These are phyloP conservation scores for Cubamyces lactineus DNA, from an alignment of 768 basidiomycete genomes.

Conservation along the genomic window DNA sequence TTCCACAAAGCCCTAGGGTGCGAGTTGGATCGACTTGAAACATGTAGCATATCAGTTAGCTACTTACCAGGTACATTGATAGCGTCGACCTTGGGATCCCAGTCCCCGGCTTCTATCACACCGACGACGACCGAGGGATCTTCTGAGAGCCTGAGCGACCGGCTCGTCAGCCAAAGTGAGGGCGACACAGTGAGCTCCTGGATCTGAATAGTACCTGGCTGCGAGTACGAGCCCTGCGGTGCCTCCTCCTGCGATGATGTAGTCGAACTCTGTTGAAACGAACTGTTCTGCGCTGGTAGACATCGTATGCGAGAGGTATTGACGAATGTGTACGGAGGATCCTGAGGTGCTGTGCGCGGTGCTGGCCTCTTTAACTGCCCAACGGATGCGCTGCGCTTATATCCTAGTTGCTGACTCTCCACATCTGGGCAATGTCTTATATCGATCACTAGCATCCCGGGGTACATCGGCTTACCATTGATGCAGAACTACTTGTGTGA, in stretches of 20 bases:
- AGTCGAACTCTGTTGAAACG: slow-evolving; percentile 15
- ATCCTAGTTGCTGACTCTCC: too few relatives aligned
- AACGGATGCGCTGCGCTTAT: too few relatives aligned
- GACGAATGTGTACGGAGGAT: too few relatives aligned
- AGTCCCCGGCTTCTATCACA: slow-evolving; percentile 37
- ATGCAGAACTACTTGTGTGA: too few relatives aligned
- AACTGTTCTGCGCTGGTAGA: slow-evolving; percentile 13
- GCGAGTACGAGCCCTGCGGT: slow-evolving; percentile 24
- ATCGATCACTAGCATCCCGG: too few relatives aligned
- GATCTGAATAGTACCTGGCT: slow-evolving; percentile 14
- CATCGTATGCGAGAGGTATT: too few relatives aligned
- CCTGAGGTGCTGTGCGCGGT: too few relatives aligned
- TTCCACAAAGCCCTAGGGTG: slow-evolving; percentile 3
- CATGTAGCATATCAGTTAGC: neutral
- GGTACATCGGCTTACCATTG: too few relatives aligned
- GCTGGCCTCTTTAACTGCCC: too few relatives aligned
- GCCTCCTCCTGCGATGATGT: slow-evolving; percentile 25
- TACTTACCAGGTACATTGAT: slow-evolving; percentile 24
- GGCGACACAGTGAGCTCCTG: neutral
- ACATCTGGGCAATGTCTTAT: too few relatives aligned
- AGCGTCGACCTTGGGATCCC: slow-evolving; percentile 18
- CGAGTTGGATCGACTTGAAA: neutral
- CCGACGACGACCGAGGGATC: slow-evolving; percentile 32
- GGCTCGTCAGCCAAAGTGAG: neutral
- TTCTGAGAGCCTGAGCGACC: slow-evolving; percentile 29